These are phyloP conservation scores for Stagonosporopsis tanaceti DNA, from an alignment of 2,329 filamentous ascomycete genomes.

Conservation along the genomic window DNA sequence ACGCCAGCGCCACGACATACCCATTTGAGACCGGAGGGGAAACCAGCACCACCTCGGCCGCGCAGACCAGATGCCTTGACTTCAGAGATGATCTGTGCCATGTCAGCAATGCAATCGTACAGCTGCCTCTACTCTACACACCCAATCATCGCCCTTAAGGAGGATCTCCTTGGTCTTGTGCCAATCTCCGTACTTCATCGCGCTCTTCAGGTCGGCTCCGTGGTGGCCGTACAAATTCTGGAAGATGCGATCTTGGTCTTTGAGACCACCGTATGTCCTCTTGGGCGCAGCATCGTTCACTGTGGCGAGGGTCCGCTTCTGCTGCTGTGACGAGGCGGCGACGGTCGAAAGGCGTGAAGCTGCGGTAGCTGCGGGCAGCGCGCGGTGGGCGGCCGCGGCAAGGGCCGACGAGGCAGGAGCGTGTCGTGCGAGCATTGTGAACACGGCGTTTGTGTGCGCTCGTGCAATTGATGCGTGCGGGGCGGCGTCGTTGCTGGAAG, in stretches of 20 bases:
- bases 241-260: conserved; percentile 98
- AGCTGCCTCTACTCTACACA: conserved; percentile 42
- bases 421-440: conserved; percentile 54
- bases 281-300: conserved; percentile 63
- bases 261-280: conserved; percentile 81
- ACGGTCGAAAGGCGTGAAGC: conserved; percentile 50
- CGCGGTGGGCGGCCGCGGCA: conserved; percentile 51
- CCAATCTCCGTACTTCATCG: conserved; percentile 99
- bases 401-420: conserved; percentile 51
- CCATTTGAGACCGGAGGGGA: conserved; percentile 99
- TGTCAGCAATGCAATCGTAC: conserved; percentile 28
- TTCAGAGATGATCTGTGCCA: conserved; percentile 83
- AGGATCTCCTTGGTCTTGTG: conserved; percentile 99
- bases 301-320: conserved; percentile 73
- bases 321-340: conserved; percentile 55
- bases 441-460: conserved; percentile 32
- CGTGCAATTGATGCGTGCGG: conserved; percentile 51
- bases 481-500: conserved; percentile 39
- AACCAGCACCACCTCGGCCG: conserved; percentile 95
- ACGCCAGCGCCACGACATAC: conserved; percentile 59
- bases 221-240: conserved; percentile 97
- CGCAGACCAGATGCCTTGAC: conserved; percentile 95
- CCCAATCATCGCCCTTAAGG: conserved; percentile 95
- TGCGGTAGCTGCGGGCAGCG: conserved; percentile 50
- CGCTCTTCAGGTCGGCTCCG: conserved; percentile 88